These are phyloP conservation scores for Botrytis aclada DNA, from an alignment of 2,329 filamentous ascomycete species.

Conservation along the genomic window DNA sequence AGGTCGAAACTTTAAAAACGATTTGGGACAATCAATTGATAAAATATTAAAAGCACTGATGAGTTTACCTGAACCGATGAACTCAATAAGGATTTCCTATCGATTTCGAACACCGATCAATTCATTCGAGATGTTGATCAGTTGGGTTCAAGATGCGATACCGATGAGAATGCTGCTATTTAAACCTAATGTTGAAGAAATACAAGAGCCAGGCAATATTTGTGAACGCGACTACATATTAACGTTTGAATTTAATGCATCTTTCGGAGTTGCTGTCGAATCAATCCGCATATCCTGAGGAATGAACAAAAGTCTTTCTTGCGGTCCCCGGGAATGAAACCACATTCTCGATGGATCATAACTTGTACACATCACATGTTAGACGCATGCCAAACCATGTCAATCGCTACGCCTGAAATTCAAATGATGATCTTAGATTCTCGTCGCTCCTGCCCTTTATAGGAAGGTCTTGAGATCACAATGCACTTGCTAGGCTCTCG, in stretches of 20 bases:
- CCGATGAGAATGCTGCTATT: background rate
- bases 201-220: background rate
- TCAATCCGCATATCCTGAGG: background rate
- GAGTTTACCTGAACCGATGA: background rate
- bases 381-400: too few relatives aligned
- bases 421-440: background rate
- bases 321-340: background rate
- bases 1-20: background rate
- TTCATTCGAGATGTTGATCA: background rate
- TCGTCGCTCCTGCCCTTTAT: background rate
- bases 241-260: background rate
- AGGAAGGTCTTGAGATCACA: constrained; percentile 2
- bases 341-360: background rate
- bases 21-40: background rate
- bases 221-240: background rate
- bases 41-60: background rate
- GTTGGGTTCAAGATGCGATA: background rate
- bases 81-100: background rate
- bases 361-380: background rate
- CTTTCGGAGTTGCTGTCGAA: background rate
- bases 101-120: background rate
- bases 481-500: constrained; percentile 13
- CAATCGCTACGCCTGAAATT: background rate
- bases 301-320: background rate
- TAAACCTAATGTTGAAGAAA: background rate